Base-by-base conservation (phyloP, 2,329 filamentous ascomycete species). In the Aspergillus ustus region DNA sequence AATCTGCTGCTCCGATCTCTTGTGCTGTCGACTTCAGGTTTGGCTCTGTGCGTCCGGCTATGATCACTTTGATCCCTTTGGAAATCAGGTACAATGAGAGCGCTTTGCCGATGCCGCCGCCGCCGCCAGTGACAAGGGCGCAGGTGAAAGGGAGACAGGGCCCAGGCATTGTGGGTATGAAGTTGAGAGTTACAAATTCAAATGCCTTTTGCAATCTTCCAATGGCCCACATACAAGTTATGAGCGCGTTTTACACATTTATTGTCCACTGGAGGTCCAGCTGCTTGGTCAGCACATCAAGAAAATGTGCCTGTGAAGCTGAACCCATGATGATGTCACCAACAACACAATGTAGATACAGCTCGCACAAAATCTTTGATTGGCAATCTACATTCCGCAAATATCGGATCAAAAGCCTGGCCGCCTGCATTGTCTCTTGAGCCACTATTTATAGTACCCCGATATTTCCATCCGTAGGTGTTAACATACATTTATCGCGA, bases 111-210 rank as follows among this genome's bases (percentile, higher is more conserved):
- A 72, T 60, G 25, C 70, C 69, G 31, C 67, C 69, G n/a, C 69
- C 70, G 15, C 70, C 70, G 46, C 70, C 70, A 7, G 69, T 72
- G 48, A 73, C 46, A 13, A 69, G 68, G n/a, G 69, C 70, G 50
- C 84, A 81, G 2, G 84, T 82, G 29, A 76, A 81, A 57, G 86
- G 81, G 60, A 87, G 77, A 13, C n/a, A 50, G 15, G 45, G 25
- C 6, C 19, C 2, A 13, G 54, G 25, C 44, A 57, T 50, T 46
- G 20, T 49, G 43, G 8, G 8, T 25, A 54, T 28, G 9, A 40
- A 6, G 34, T 15, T 40, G 34, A 13, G 34, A 40, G 9, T 11
- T 40, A 40, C 25, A 25, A 25, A 25, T 25, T 25, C 25, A 25
- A 25, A 25, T 4, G 6, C 25, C 6, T 25, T 25, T 25, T 25